Evolutionary conservation across 306 rosid species (phyloP).

Genomic region (Parietaria judaica): DNA sequence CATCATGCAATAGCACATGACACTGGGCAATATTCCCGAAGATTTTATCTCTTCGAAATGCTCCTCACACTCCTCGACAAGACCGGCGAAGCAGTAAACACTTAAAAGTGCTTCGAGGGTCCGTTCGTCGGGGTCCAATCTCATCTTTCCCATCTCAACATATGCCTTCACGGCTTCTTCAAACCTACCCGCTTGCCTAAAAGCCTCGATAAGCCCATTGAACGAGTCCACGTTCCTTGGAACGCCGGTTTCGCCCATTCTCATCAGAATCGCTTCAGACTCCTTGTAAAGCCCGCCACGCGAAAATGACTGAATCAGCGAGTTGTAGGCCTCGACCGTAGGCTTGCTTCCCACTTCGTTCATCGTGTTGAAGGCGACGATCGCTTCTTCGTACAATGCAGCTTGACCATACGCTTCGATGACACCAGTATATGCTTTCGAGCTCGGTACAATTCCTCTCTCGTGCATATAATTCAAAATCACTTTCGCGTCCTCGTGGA

Average conservation of each 20-base stretch:
- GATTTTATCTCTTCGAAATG: constrained; percentile 82
- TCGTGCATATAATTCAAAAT: constrained; percentile 64
- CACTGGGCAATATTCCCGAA: constrained; percentile 71
- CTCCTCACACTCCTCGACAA: constrained; percentile 83
- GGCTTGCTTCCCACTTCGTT: constrained; percentile 73
- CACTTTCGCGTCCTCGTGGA: constrained; percentile 70
- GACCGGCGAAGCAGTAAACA: constrained; percentile 75
- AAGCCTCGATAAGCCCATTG: constrained; percentile 74
- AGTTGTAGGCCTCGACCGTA: constrained; percentile 62
- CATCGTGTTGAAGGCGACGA: constrained; percentile 94
- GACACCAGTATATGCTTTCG: constrained; percentile 70
- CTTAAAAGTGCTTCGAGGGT: constrained; percentile 78
- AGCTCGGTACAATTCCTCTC: constrained; percentile 69
- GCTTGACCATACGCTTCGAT: constrained; percentile 89
- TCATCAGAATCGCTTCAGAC: constrained; percentile 43
- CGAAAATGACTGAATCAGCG: constrained; percentile 58
- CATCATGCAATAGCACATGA: constrained; percentile 97
- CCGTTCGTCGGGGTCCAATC: constrained; percentile 66
- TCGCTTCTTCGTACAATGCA: constrained; percentile 80
- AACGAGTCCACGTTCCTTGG: constrained; percentile 51
- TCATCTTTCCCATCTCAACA: constrained; percentile 68
- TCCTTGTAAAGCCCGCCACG: constrained; percentile 84
- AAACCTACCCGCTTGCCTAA: constrained; percentile 76
- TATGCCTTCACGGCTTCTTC: constrained; percentile 81
- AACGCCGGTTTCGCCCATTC: constrained; percentile 57